Evolutionary conservation across 805 yeast species (phyloP).

Genomic region (Myxozyma monticola): DNA sequence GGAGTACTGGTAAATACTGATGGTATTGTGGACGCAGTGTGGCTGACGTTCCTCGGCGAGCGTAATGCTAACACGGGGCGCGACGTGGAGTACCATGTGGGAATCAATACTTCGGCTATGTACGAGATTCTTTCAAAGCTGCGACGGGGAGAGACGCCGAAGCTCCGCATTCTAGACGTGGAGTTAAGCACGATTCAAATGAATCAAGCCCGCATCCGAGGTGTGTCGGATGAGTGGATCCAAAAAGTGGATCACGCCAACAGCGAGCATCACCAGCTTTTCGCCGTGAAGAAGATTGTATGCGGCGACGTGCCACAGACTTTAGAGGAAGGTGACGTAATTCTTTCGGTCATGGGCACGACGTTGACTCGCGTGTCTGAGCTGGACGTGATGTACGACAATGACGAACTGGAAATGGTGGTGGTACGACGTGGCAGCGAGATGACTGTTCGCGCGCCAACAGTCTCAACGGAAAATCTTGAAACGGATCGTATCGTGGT

Average conservation of each 20-base stretch:
- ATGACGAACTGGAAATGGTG: constrained; percentile 53
- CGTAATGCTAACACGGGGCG: constrained; percentile 51
- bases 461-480: constrained; percentile 57
- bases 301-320: constrained; percentile 37
- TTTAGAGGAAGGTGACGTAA: constrained; percentile 65
- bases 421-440: constrained; percentile 72
- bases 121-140: constrained; percentile 56
- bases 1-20: constrained; percentile 76
- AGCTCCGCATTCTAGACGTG: constrained; percentile 68
- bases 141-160: constrained; percentile 52
- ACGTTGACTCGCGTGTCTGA: constrained; percentile 69
- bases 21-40: constrained; percentile 79
- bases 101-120: constrained; percentile 72
- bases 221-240: constrained; percentile 88
- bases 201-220: constrained; percentile 75
- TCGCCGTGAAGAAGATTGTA: constrained; percentile 68
- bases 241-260: constrained; percentile 60
- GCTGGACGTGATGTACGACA: constrained; percentile 50
- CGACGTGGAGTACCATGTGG: constrained; percentile 69
- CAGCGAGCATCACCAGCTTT: constrained; percentile 68
- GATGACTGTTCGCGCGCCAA: constrained; percentile 60
- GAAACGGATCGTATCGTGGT: constrained; percentile 66
- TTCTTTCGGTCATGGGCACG: constrained; percentile 66
- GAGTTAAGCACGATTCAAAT: constrained; percentile 71
- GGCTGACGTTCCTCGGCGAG: constrained; percentile 84